A percentile compares a stretch with the other conserved stretches of the same genome.
Conservation (phyloP, 2,329 filamentous ascomycete species). For the Fusarium piperis region DNA sequence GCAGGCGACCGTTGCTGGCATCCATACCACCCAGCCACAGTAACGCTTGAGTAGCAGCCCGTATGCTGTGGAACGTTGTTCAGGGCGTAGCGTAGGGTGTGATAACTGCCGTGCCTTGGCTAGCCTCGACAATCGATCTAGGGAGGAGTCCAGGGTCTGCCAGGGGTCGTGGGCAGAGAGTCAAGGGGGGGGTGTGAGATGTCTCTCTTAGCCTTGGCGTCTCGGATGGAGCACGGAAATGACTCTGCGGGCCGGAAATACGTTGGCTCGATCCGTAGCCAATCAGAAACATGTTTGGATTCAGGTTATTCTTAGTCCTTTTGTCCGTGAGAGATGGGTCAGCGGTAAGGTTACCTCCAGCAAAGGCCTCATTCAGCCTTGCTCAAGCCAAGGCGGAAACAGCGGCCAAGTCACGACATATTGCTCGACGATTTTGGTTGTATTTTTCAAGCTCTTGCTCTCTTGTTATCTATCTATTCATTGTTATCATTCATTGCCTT, state of each 20-base stretch:
- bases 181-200: neutral
- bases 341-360: neutral
- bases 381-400: neutral
- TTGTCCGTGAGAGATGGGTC: neutral
- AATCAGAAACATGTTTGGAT: neutral
- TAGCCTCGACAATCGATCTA: neutral
- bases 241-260: neutral
- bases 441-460: neutral
- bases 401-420: neutral
- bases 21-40: neutral
- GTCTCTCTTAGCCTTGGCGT: neutral
- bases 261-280: neutral
- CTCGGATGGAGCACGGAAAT: neutral
- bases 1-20: neutral
- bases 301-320: neutral
- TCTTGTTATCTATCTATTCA: neutral
- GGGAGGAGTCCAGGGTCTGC: neutral
- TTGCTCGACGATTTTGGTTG: neutral
- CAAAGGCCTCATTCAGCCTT: neutral
- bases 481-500: neutral
- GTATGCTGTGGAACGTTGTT: neutral
- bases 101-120: neutral
- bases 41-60: neutral
- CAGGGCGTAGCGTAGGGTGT: neutral
- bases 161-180: neutral